Base-by-base conservation (phyloP, 192 early-diverging fungal species). In the Thoreauomyces humboldtii region DNA sequence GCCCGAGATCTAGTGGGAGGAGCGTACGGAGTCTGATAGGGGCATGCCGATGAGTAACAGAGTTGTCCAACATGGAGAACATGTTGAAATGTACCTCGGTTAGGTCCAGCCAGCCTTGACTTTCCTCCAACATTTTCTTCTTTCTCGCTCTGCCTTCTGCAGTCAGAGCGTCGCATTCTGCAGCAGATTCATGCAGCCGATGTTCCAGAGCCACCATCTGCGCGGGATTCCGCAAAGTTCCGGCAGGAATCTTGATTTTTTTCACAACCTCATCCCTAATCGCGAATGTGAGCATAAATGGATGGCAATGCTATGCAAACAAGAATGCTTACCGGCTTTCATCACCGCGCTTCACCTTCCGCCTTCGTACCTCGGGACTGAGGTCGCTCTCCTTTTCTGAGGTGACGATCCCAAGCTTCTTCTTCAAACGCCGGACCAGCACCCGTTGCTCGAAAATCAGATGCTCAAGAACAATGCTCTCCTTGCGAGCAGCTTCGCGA, bases 401-500 rank as follows among this genome's bases (percentile, higher is more conserved):
- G 52, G 70, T 70, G 2, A 58, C 73, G 48, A 93, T 84, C 17
- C 88, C 90, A 44, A 92, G 76, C 46, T 76, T 78, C 63, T 84
- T 81, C 58, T 86, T 85, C 43, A 86, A 68, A 42, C 83, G 78
- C 32, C 86, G 82, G 15, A 92, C 75, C 15, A 77, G 74, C 50
- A 81, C 77, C 15, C 84, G 67, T 51, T 87, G 77, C 21, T 89
- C 85, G 69, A 94, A 94, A 35, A 90, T 86, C 17, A 77, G 75
- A 33, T 92, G 88, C 54, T 95, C 92, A 12, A 89, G 70, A 0
- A 83, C 72, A 19, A 94, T 71, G 34, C 85, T 76, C 59, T 93
- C 91, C 46, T 83, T 83, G 46, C 92, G 84, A 38, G 78, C 69
- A 63, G 79, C 81, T 73, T 97, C 96, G 47, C 95, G 83, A 35